Base-by-base conservation (phyloP, 192 early-diverging fungal species). In the Allomyces arbusculus region DNA sequence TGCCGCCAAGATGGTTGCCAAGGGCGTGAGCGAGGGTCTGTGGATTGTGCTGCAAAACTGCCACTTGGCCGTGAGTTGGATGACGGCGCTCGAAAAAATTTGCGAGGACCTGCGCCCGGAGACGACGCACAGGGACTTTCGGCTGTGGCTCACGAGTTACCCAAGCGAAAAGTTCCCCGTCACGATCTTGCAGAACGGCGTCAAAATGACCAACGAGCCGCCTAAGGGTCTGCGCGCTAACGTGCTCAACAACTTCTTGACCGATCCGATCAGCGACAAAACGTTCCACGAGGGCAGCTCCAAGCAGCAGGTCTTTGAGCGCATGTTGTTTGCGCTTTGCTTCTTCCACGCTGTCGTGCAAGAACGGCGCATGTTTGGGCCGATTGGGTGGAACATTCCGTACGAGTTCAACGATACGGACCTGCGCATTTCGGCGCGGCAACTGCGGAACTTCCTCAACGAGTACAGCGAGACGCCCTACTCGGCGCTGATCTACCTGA, bases 11-110 rank as follows among this genome's bases (percentile, higher is more conserved):
- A 84, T 84, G 82, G 80, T 84, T 61, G 76, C 76, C 67, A 76
- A 81, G 24, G 80, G 79, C 3, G 76, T 79, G 70, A 71, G 70
- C 61, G 75, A 66, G 7, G 82, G 82, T 25, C 78, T 80, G 19
- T 84, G 82, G 82, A 76, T 84, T 12, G 81, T 85, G 5, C 71
- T 85, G 16, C 83, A 85, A 69, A 85, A 85, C 72, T 85, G 83
- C 64, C 83, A 85, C 65, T 67, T 85, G 44, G 83, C 83, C 1
- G 78, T 83, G 63, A 77, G 76, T 65, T 84, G 82, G 82, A 67
- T 84, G 22, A 71, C 64, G 11, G 65, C 71, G 0, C 70, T 83
- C 23, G 81, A 83, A 69, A 83, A 85, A 64, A 79, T 83, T 65
- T 75, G 80, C 5, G 81, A 83, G 69, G 81, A 83, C 67, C 82